Evolutionary conservation across 805 yeast species (phyloP).

Genomic region (Nakazawaea ambrosiae): DNA sequence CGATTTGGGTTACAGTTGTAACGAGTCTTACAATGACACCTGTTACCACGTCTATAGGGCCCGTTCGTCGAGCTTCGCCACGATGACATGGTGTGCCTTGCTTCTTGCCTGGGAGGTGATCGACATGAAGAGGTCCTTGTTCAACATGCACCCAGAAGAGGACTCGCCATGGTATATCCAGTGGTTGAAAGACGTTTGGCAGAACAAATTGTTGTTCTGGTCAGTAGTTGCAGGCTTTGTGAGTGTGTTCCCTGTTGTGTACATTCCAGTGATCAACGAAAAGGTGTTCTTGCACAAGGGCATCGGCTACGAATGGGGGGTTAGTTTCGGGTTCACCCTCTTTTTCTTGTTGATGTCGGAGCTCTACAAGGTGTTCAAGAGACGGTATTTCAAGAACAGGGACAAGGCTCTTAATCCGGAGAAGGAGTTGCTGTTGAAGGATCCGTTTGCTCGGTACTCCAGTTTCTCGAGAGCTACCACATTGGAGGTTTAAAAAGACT

Average conservation of each 20-base stretch:
- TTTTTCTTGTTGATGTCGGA: slow-evolving; percentile 59
- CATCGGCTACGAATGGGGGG: slow-evolving; percentile 77
- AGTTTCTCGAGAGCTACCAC: slow-evolving; percentile 51
- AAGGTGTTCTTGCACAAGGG: slow-evolving; percentile 68
- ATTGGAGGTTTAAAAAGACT: slow-evolving; percentile 13
- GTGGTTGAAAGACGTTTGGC: slow-evolving; percentile 49
- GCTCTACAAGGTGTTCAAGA: slow-evolving; percentile 58
- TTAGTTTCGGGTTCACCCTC: slow-evolving; percentile 53
- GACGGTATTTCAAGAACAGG: slow-evolving; percentile 40
- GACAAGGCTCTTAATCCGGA: slow-evolving; percentile 49
- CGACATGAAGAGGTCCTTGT: slow-evolving; percentile 63
- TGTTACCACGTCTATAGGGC: slow-evolving; percentile 68
- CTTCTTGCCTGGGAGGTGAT: slow-evolving; percentile 81
- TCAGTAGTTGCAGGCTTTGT: slow-evolving; percentile 65
- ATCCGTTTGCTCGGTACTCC: slow-evolving; percentile 58
- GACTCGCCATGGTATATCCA: slow-evolving; percentile 3
- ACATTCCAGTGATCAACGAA: slow-evolving; percentile 81
- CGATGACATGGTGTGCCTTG: slow-evolving; percentile 83
- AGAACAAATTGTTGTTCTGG: slow-evolving; percentile 75
- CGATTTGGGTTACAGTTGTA: slow-evolving; percentile 59
- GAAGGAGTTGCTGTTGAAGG: slow-evolving; percentile 52
- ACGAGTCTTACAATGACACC: slow-evolving; percentile 33
- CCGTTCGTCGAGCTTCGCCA: slow-evolving; percentile 70
- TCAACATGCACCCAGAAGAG: slow-evolving; percentile 61
- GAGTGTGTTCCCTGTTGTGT: slow-evolving; percentile 74